Percentiles rank a stretch among this genome's conserved stretches.
Evolutionary conservation across 2,329 filamentous ascomycete species (phyloP).

Genomic region (Paraphoma sp.): DNA sequence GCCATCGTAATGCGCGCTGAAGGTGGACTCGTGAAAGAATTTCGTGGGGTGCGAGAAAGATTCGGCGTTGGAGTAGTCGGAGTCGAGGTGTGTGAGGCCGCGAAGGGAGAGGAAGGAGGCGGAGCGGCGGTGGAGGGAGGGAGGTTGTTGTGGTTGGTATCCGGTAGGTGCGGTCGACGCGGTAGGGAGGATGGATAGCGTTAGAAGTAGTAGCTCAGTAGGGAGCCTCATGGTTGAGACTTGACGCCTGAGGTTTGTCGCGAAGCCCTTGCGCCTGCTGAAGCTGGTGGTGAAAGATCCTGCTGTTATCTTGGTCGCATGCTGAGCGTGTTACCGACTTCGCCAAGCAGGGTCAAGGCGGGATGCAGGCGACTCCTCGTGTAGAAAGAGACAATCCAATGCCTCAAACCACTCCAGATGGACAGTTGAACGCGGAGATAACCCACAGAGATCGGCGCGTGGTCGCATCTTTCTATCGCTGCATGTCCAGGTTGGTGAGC

Average conservation of each 20-base stretch:
- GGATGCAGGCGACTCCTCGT: no score
- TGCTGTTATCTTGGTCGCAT: background rate
- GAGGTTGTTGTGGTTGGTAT: background rate
- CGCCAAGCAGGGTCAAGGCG: no score
- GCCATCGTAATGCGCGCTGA: conserved; percentile 64
- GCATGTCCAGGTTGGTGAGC: background rate
- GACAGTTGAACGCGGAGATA: background rate
- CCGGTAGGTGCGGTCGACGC: background rate
- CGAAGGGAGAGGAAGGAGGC: conserved; percentile 11
- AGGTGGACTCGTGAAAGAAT: conserved; percentile 50
- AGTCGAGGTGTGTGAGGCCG: conserved; percentile 26
- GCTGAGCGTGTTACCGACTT: background rate
- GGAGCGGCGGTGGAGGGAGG: conserved; percentile 7
- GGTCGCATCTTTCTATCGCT: background rate
- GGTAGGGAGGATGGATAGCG: background rate
- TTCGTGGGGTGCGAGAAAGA: conserved; percentile 23
- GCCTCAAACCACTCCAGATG: background rate
- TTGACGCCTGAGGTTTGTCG: background rate
- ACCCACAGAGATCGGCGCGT: background rate
- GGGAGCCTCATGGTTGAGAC: conserved; percentile 4
- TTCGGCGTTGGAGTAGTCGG: conserved; percentile 24
- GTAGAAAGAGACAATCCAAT: background rate
- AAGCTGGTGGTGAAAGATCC: background rate
- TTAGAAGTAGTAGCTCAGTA: conserved; percentile 7
- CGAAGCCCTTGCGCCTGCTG: background rate